A percentile compares a stretch with the other conserved stretches of the same genome.
phyloP scores from a whole-genome alignment of 169 alveolate species.

The Cryptosporidium parvum region DNA sequence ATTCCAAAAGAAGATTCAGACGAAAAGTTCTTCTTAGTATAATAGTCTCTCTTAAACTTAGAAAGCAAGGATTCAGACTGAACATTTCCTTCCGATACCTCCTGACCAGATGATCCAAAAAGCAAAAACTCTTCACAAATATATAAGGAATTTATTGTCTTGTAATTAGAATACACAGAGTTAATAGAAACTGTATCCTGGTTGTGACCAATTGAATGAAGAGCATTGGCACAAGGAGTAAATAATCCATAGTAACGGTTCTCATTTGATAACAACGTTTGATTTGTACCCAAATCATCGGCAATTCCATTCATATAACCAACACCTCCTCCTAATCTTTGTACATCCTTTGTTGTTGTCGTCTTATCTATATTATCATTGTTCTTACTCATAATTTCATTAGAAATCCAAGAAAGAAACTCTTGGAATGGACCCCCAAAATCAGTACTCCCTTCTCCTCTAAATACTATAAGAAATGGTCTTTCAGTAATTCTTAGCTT shows the following conservation, averaged over 20 bases:
- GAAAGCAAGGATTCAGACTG: slow-evolving; percentile 1
- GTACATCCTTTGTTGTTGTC: neutral
- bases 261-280: neutral
- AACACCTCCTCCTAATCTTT: too few relatives aligned
- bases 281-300: neutral
- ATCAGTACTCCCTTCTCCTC: slow-evolving; percentile 93
- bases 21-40: neutral
- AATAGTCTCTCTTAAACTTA: slow-evolving; percentile 1
- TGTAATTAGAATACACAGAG: slow-evolving; percentile 21
- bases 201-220: slow-evolving; percentile 88
- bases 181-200: slow-evolving; percentile 87
- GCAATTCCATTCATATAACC: neutral
- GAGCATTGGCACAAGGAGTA: slow-evolving; percentile 87
- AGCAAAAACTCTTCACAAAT: slow-evolving; percentile 55
- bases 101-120: neutral
- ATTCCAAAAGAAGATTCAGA: neutral
- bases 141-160: slow-evolving; percentile 18
- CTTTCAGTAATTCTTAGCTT: slow-evolving; percentile 85
- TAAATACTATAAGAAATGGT: slow-evolving; percentile 92
- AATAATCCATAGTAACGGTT: slow-evolving; percentile 66
- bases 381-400: slow-evolving; percentile 88
- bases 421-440: slow-evolving; percentile 95
- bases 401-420: slow-evolving; percentile 87
- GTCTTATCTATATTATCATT: slow-evolving; percentile 20
- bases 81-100: neutral